Percentiles rank a stretch among this genome's conserved stretches.
Evolutionary conservation across 805 yeast species (phyloP).

Genomic region (Kluyveromyces siamensis): DNA sequence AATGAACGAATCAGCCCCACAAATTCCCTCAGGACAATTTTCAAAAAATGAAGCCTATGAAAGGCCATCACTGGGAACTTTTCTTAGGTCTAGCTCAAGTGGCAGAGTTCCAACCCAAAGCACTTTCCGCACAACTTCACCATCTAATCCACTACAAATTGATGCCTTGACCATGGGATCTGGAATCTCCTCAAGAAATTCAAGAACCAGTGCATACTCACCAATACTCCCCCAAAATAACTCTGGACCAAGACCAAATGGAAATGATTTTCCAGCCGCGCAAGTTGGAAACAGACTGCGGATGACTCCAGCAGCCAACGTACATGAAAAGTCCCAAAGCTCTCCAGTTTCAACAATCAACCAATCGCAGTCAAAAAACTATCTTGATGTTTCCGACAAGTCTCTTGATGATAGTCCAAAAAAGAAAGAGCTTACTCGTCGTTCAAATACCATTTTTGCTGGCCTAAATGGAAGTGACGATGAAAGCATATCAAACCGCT

Average conservation of each 20-base stretch:
- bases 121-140: neutral
- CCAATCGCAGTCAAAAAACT: neutral
- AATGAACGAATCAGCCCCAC: conserved; percentile 4
- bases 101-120: conserved; percentile 2
- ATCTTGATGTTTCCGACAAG: neutral
- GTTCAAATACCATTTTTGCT: neutral
- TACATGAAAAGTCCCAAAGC: neutral
- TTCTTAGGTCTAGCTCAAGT: neutral
- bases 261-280: conserved; percentile 3
- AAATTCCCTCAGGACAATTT: neutral
- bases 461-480: conserved; percentile 2
- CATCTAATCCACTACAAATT: conserved; percentile 1
- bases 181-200: neutral
- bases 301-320: neutral
- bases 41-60: neutral
- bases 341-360: neutral
- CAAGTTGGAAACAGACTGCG: neutral
- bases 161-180: conserved; percentile 1
- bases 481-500: conserved; percentile 1
- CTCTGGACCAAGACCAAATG: neutral
- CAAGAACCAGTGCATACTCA: conserved; percentile 1
- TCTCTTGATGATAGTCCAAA: neutral
- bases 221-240: neutral
- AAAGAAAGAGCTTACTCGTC: neutral
- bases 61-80: neutral